Percentiles rank a stretch among this genome's conserved stretches.
phyloP scores from a whole-genome alignment of 306 rosid species.

The Albizia julibrissin region DNA sequence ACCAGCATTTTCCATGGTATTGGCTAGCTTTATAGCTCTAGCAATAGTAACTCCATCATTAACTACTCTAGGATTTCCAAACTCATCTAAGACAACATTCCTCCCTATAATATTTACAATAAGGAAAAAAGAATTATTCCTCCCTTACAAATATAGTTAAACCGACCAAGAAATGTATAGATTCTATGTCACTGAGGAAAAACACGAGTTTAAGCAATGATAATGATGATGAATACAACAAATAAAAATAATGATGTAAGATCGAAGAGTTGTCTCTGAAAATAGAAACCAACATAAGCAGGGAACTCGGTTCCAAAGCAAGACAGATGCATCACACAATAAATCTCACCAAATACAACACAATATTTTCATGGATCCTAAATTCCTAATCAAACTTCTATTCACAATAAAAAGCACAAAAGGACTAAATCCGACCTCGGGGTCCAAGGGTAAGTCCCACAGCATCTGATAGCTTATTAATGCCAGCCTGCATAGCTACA shows the following conservation, averaged over 20 bases:
- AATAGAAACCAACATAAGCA: neutral
- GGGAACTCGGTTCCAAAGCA: neutral
- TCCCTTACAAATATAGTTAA: neutral
- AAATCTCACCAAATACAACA: neutral
- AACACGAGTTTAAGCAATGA: neutral
- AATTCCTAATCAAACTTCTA: neutral
- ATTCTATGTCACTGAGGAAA: neutral
- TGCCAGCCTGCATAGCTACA: slow-evolving; percentile 63
- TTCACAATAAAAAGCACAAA: neutral
- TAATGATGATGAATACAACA: neutral
- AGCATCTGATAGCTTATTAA: slow-evolving; percentile 77
- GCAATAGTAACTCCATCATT: slow-evolving; percentile 98
- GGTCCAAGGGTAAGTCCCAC: slow-evolving; percentile 53
- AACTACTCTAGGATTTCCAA: slow-evolving; percentile 89
- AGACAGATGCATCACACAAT: neutral
- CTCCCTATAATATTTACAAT: slow-evolving; percentile 60
- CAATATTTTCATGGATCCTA: neutral
- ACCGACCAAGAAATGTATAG: neutral
- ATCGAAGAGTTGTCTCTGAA: neutral
- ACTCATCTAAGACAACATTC: slow-evolving; percentile 96
- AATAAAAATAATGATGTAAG: too few relatives aligned
- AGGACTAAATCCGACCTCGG: neutral
- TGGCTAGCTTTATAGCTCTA: slow-evolving; percentile 89
- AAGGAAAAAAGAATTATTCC: neutral
- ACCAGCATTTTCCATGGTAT: slow-evolving; percentile 98